Conservation (phyloP, 805 yeast species). For the Yarrowia divulgata region DNA sequence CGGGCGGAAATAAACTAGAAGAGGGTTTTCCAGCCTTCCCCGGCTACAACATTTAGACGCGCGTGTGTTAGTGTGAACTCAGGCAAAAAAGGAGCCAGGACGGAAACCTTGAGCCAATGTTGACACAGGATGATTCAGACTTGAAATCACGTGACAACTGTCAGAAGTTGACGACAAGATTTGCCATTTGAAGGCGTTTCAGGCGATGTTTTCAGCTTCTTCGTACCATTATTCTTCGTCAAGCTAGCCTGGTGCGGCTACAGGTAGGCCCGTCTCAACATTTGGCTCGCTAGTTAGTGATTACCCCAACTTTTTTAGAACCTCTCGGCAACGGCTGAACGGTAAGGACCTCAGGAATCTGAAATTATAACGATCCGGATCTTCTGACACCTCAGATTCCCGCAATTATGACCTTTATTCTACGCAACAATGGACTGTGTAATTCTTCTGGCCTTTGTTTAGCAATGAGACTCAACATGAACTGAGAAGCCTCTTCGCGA, state of each 20-base stretch:
- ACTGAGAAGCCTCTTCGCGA: slow-evolving; percentile 6
- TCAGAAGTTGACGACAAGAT: not conserved
- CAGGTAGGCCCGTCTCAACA: not conserved
- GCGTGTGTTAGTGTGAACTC: slow-evolving; percentile 4
- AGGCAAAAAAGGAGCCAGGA: slow-evolving; percentile 2
- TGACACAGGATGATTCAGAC: not conserved
- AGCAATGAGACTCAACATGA: not conserved
- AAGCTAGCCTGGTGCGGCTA: not conserved
- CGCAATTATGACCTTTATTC: not conserved
- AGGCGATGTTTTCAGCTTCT: not conserved
- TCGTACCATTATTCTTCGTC: not conserved
- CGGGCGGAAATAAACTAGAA: not conserved
- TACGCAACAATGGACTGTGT: not conserved
- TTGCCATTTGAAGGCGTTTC: not conserved
- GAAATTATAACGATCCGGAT: not conserved
- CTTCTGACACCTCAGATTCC: not conserved
- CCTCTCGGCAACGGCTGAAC: no score
- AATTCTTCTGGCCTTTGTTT: not conserved
- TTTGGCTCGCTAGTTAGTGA: not conserved
- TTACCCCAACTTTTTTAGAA: not conserved
- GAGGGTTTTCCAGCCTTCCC: not conserved
- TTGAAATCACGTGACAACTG: not conserved
- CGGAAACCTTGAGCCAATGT: slow-evolving; percentile 17
- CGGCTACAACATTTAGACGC: slow-evolving; percentile 7
- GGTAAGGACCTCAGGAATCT: not conserved